Percentiles rank a stretch among this genome's conserved stretches.
Conservation (phyloP, 495 filamentous ascomycete genomes). For the Haplographium delicatum region DNA sequence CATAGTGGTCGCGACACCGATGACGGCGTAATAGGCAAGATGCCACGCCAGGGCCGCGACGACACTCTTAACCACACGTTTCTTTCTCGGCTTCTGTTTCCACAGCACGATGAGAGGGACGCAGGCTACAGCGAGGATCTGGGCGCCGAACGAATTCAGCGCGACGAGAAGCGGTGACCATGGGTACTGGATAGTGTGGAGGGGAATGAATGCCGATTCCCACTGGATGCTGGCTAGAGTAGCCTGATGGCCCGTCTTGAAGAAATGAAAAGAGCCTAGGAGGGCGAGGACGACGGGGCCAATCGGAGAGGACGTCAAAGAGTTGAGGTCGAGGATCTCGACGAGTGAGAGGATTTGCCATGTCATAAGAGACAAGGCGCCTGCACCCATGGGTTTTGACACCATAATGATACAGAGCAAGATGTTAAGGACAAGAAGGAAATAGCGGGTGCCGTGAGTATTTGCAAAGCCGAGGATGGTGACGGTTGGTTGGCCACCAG, state of each 20-base stretch:
- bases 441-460: conserved; percentile 83
- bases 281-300: conserved; percentile 81
- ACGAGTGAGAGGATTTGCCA: conserved; percentile 83
- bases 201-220: conserved; percentile 92
- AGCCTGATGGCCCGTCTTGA: conserved; percentile 97
- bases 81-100: conserved; percentile 61
- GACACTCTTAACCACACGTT: conserved; percentile 60
- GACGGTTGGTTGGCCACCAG: conserved; percentile 32
- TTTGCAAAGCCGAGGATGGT: conserved; percentile 90
- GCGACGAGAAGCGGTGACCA: conserved; percentile 78
- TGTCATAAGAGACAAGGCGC: conserved; percentile 69
- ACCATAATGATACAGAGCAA: conserved; percentile 69
- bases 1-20: conserved; percentile 76
- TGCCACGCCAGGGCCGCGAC: conserved; percentile 66
- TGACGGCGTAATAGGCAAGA: conserved; percentile 71
- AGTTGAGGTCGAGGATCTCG: conserved; percentile 81
- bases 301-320: conserved; percentile 61
- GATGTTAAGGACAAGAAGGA: conserved; percentile 76
- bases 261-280: conserved; percentile 87
- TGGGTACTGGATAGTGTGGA: conserved; percentile 78
- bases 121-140: conserved; percentile 72
- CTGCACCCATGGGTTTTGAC: conserved; percentile 91
- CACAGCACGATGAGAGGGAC: conserved; percentile 81
- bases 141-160: conserved; percentile 83
- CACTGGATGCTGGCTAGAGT: conserved; percentile 86